Conservation (phyloP, 768 basidiomycete species). For the Lactarius pseudohatsudake region DNA sequence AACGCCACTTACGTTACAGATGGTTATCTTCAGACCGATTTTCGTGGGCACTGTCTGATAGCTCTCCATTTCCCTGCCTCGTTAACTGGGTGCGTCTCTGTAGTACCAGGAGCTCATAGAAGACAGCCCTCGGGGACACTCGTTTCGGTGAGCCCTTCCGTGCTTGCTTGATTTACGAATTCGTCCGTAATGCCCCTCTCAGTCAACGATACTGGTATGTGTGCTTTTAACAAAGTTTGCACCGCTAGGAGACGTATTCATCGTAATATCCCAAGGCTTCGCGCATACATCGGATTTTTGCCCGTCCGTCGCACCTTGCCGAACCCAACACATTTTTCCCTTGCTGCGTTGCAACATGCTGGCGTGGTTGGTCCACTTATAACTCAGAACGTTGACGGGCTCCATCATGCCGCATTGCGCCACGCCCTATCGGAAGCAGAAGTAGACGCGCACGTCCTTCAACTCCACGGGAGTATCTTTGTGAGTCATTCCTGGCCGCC, state of each 20-base stretch:
- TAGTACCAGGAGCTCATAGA: slow-evolving; percentile 84
- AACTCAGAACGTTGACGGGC: slow-evolving; percentile 94
- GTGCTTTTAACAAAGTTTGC: slow-evolving; percentile 28
- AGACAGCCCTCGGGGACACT: slow-evolving; percentile 60
- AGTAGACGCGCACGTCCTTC: slow-evolving; percentile 54
- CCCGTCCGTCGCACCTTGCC: slow-evolving; percentile 80
- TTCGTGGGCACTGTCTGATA: slow-evolving; percentile 25
- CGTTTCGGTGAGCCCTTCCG: slow-evolving; percentile 59
- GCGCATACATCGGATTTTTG: slow-evolving; percentile 83
- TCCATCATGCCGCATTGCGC: slow-evolving; percentile 78
- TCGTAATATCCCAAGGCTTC: slow-evolving; percentile 43
- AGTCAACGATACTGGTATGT: slow-evolving; percentile 83
- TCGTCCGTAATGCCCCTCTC: slow-evolving; percentile 3
- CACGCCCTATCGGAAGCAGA: slow-evolving; percentile 43
- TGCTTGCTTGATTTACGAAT: background rate
- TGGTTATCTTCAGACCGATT: slow-evolving; percentile 29
- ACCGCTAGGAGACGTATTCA: background rate
- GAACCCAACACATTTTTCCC: slow-evolving; percentile 85
- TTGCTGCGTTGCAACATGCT: slow-evolving; percentile 78
- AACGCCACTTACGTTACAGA: background rate
- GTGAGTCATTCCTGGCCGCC: slow-evolving; percentile 40
- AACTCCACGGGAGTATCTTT: slow-evolving; percentile 88
- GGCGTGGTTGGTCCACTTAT: slow-evolving; percentile 61
- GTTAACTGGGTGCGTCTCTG: slow-evolving; percentile 19
- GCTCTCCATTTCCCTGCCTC: background rate